Evolutionary conservation across 2,329 filamentous ascomycete genomes (phyloP).

Genomic region (Phaeophleospora eucalypticola): DNA sequence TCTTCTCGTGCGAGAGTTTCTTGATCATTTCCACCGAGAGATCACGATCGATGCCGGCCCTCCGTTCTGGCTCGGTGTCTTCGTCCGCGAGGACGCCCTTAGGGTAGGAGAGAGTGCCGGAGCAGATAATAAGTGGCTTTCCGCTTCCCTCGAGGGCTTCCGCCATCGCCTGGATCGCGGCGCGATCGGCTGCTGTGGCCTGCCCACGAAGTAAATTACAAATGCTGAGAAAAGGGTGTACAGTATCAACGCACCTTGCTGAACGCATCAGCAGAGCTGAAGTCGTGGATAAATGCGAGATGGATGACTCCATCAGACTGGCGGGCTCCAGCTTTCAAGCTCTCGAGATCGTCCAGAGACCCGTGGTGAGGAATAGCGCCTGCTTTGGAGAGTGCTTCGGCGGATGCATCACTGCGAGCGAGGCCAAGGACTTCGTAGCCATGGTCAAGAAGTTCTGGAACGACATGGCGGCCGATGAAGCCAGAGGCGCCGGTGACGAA

Average conservation of each 20-base stretch:
- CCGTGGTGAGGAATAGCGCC: constrained; percentile 42
- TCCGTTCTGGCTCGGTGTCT: constrained; percentile 8
- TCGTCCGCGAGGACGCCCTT: constrained; percentile 9
- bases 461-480: constrained; percentile 37
- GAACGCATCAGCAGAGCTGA: constrained; percentile 12
- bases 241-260: no score
- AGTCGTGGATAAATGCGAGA: constrained; percentile 36
- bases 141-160: constrained; percentile 32
- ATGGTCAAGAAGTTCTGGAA: constrained; percentile 35
- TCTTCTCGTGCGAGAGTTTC: constrained; percentile 21
- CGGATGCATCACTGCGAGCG: constrained; percentile 34
- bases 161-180: constrained; percentile 39
- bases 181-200: constrained; percentile 34
- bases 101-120: constrained; percentile 27
- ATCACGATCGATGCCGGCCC: constrained; percentile 6
- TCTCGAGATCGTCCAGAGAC: constrained; percentile 37
- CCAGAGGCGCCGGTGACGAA: constrained; percentile 44
- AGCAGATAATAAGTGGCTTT: constrained; percentile 38
- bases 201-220: no score
- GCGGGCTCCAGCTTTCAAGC: constrained; percentile 38
- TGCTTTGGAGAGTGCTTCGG: constrained; percentile 35
- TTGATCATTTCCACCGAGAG: constrained; percentile 9
- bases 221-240: no score
- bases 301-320: constrained; percentile 44
- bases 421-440: constrained; percentile 43